Evolutionary conservation across 352 stramenopile species (phyloP), one percentile per base, ranked within the genome.

Genomic region (Aphanomyces cochlioides): DNA sequence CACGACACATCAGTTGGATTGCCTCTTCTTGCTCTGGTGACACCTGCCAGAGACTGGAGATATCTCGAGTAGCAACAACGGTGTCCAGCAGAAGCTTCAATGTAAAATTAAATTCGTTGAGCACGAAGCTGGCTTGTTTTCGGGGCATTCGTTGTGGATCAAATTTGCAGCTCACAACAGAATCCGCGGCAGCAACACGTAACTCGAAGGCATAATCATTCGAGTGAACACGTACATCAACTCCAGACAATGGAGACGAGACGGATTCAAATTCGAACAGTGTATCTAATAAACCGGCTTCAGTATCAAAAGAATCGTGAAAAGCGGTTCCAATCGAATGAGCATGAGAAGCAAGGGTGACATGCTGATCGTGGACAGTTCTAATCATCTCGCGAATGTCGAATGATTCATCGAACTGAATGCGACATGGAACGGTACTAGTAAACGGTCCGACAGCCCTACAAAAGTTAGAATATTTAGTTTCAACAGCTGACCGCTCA

Each of bases 101-200:
- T 19, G 45, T 53, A 53, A 53, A 53, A 53, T 53, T 19, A 53
- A 53, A n/a, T 19, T 53, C 45, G 45, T 15, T 53, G 13, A 53
- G 13, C 45, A 53, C 13, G 13, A n/a, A 15, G 13, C n/a, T 19
- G 13, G n/a, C 45, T 53, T 53, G 45, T 2, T 15, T 19, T 19
- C 13, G n/a, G 13, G 45, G 45, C 2, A 15, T n/a, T n/a, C 45
- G 45, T 2, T 15, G 13, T 19, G 45, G n/a, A n/a, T 53, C 45
- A n/a, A 53, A 53, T n/a, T 15, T 53, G 45, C 45, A 53, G 28
- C 28, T 28, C 28, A 28, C 28, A 28, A 28, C 28, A 28, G 28
- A 28, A 28, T 28, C 28, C 28, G 28, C 28, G 28, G 28, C 28
- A 28, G 28, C 28, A 28, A 28, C 28, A 28, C 28, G 28, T 28